Evolutionary conservation across 495 filamentous ascomycete genomes (phyloP).

Genomic region (Diplogelasinospora grovesii): DNA sequence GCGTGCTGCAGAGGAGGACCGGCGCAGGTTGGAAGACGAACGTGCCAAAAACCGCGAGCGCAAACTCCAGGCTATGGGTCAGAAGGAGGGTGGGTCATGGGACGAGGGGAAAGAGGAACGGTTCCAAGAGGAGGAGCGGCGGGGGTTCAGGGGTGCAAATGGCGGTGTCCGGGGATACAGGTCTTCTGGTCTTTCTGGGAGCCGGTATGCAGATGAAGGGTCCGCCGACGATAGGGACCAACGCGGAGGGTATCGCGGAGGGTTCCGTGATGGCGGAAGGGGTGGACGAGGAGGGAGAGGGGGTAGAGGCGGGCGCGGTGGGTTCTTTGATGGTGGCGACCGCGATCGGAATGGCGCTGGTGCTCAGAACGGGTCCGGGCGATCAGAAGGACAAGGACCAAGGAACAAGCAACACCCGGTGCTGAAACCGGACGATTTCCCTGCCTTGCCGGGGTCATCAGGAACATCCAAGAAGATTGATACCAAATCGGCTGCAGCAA

Average conservation of each 20-base stretch:
- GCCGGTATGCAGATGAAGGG: slow-evolving; percentile 25
- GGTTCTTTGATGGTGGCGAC: slow-evolving; percentile 15
- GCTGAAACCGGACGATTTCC: slow-evolving; percentile 33
- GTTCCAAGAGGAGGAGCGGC: slow-evolving; percentile 22
- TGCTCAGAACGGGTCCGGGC: background rate
- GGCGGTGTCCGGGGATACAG: slow-evolving; percentile 34
- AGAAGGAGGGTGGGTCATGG: slow-evolving; percentile 41
- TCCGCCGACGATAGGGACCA: slow-evolving; percentile 20
- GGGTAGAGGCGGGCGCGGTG: slow-evolving; percentile 18
- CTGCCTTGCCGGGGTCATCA: slow-evolving; percentile 26
- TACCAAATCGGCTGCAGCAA: slow-evolving; percentile 9
- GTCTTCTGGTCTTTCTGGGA: slow-evolving; percentile 21
- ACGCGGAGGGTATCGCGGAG: background rate
- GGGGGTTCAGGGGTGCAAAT: slow-evolving; percentile 34
- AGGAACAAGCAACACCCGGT: slow-evolving; percentile 9
- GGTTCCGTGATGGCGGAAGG: slow-evolving; percentile 16
- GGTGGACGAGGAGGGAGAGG: slow-evolving; percentile 21
- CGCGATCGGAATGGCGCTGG: slow-evolving; percentile 1
- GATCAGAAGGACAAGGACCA: slow-evolving; percentile 13
- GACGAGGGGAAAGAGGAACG: slow-evolving; percentile 38
- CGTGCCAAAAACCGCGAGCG: slow-evolving; percentile 40
- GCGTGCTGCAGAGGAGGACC: slow-evolving; percentile 33
- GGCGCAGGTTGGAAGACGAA: slow-evolving; percentile 43
- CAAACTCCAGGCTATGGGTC: slow-evolving; percentile 40
- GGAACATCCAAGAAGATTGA: slow-evolving; percentile 22